Evolutionary conservation across 148 eudicot species (phyloP).

Genomic region (Amaranthus cruentus): DNA sequence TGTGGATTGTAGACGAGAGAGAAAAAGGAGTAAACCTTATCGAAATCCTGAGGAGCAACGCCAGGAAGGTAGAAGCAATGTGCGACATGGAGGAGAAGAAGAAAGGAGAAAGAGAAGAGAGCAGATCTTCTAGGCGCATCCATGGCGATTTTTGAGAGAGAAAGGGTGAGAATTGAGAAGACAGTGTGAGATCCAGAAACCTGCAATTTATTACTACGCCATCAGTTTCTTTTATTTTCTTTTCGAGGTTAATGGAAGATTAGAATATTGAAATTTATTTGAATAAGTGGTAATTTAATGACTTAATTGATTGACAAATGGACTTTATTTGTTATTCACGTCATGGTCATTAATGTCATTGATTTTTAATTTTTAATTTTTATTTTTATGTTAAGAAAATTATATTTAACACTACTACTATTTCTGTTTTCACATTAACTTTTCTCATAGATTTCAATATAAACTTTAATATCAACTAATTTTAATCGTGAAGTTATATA

Average conservation of each 20-base stretch:
- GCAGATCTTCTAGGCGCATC: conserved; percentile 24
- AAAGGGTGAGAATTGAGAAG: conserved; percentile 14
- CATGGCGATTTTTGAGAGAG: conserved; percentile 32
- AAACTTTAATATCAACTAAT: too few relatives aligned
- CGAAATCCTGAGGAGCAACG: conserved; percentile 53
- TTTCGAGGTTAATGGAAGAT: neutral
- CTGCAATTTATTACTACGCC: too few relatives aligned
- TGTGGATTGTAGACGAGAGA: neutral
- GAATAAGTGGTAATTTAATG: neutral
- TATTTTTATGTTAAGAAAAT: too few relatives aligned
- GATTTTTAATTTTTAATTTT: too few relatives aligned
- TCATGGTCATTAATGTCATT: too few relatives aligned
- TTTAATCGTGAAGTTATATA: too few relatives aligned
- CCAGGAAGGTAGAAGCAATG: conserved; percentile 48
- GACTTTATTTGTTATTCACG: conserved; percentile 6
- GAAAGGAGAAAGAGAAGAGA: conserved; percentile 20
- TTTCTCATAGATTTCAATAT: too few relatives aligned
- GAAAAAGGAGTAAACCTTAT: conserved; percentile 27
- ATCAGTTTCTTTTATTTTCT: neutral
- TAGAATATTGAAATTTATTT: neutral
- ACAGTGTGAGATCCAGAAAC: conserved; percentile 8
- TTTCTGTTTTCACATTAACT: too few relatives aligned
- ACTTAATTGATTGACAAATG: neutral
- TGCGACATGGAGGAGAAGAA: conserved; percentile 27
- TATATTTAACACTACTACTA: too few relatives aligned